Conservation (phyloP, 169 alveolate species). For the Eimeria tenella region DNA sequence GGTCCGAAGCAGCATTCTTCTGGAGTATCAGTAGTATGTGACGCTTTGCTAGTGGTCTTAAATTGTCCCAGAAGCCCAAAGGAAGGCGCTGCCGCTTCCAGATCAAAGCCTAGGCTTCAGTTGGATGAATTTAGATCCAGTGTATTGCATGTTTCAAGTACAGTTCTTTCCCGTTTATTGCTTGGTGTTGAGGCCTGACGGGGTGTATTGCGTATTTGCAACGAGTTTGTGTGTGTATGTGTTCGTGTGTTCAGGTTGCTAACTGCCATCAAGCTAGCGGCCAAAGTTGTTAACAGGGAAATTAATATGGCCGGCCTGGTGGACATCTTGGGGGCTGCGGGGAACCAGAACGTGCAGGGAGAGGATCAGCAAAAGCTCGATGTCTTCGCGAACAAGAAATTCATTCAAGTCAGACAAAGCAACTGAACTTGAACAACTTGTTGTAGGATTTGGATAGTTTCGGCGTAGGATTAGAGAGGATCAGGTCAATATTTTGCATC, state of each 20-base stretch:
- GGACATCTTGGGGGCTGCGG: slow-evolving; percentile 80
- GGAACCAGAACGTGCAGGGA: slow-evolving; percentile 81
- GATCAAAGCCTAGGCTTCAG: background rate
- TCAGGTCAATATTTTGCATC: too few species aligned
- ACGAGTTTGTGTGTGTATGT: background rate
- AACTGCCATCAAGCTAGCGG: slow-evolving; percentile 81
- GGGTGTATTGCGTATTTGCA: background rate
- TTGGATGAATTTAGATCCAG: background rate
- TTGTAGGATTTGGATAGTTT: background rate
- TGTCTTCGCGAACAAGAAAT: slow-evolving; percentile 84
- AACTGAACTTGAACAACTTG: background rate
- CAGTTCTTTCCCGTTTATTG: background rate
- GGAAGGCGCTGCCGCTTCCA: too few species aligned
- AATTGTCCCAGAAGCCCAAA: too few species aligned
- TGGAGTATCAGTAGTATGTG: too few species aligned
- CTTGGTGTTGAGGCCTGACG: background rate
- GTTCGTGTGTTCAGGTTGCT: slow-evolving; percentile 67
- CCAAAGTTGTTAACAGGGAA: slow-evolving; percentile 82
- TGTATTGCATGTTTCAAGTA: background rate
- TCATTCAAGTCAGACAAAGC: slow-evolving; percentile 74
- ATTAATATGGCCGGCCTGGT: slow-evolving; percentile 81
- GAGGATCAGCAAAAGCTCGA: slow-evolving; percentile 85
- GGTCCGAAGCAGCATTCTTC: too few species aligned
- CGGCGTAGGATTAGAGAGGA: too few species aligned
- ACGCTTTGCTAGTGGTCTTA: too few species aligned